These are phyloP conservation scores for Pestalotiopsis sp. DNA, from an alignment of 2,329 filamentous ascomycete species.

Conservation along the genomic window DNA sequence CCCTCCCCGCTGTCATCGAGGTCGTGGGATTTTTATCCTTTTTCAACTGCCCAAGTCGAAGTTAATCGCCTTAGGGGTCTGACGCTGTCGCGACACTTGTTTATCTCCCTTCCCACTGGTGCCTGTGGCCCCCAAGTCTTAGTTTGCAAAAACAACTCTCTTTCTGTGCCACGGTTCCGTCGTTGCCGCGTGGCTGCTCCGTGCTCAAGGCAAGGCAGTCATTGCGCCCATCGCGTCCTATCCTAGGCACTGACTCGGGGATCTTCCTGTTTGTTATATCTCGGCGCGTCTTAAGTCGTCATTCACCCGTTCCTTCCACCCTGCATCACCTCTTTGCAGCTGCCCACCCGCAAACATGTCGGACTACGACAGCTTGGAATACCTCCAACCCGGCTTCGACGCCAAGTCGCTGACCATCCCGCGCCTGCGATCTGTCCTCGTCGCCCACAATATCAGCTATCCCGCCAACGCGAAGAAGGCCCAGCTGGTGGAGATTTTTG, in stretches of 20 bases:
- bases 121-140: background rate
- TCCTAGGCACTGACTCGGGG: background rate
- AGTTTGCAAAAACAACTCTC: too few relatives aligned
- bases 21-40: background rate
- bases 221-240: background rate
- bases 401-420: slow-evolving; percentile 83
- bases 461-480: slow-evolving; percentile 90
- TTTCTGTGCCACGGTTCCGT: background rate
- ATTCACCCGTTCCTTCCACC: background rate
- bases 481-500: slow-evolving; percentile 84
- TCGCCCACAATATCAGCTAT: slow-evolving; percentile 85
- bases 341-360: slow-evolving; percentile 48
- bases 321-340: background rate
- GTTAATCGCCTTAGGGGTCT: background rate
- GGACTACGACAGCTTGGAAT: slow-evolving; percentile 72
- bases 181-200: background rate
- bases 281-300: background rate
- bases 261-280: background rate
- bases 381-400: slow-evolving; percentile 87
- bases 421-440: slow-evolving; percentile 85
- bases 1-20: background rate
- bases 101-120: background rate
- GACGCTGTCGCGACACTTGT: background rate
- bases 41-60: background rate
- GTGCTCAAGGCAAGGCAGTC: background rate